These are phyloP conservation scores for Xylaria longipes DNA, from an alignment of 495 filamentous ascomycete species.

Conservation along the genomic window DNA sequence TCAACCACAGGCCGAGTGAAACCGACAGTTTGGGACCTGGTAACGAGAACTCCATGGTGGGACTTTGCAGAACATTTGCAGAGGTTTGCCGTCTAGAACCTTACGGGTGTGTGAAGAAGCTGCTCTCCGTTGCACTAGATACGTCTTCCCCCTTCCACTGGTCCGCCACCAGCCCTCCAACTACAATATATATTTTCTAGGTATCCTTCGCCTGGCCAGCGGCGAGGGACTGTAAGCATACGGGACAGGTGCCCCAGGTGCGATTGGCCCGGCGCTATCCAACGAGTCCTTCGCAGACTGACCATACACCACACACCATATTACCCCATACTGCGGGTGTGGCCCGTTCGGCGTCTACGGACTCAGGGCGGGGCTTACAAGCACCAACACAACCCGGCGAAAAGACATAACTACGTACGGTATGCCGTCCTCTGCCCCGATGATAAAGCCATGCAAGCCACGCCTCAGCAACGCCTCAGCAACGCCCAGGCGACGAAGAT, in stretches of 20 bases:
- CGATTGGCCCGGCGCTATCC: background rate
- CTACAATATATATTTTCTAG: too few relatives aligned
- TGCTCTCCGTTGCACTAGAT: background rate
- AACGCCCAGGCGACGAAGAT: background rate
- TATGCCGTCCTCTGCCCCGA: background rate
- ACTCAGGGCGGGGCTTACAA: background rate
- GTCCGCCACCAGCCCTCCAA: constrained; percentile 4
- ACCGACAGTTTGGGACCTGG: constrained; percentile 28
- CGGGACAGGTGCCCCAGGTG: background rate
- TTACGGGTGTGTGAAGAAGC: background rate
- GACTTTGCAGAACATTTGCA: background rate
- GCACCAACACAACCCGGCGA: background rate
- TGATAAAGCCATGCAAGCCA: constrained; percentile 2
- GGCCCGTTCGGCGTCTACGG: constrained; percentile 11
- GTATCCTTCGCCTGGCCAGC: background rate
- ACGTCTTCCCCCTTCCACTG: background rate
- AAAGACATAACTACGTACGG: background rate
- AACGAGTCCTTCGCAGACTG: background rate
- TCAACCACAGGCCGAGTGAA: constrained; percentile 20
- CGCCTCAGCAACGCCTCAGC: background rate
- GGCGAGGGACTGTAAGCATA: background rate
- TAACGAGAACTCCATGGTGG: constrained; percentile 20
- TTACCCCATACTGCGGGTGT: background rate
- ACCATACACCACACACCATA: background rate
- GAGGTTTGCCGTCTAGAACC: constrained; percentile 16